Evolutionary conservation across 164 flowering plant species (phyloP).

Genomic region (Aristolochia contorta): DNA sequence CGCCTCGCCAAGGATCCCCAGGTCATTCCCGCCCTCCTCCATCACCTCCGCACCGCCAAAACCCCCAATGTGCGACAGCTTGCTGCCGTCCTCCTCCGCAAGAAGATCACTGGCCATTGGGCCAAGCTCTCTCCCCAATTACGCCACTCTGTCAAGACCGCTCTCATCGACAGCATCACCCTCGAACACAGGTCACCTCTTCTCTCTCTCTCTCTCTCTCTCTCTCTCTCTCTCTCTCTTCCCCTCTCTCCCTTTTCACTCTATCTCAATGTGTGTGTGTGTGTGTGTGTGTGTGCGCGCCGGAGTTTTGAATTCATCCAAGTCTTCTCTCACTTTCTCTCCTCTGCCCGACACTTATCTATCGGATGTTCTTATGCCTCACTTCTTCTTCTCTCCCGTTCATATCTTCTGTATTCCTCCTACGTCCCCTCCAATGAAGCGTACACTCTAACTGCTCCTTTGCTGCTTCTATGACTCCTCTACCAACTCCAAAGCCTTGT

Average conservation of each 20-base stretch:
- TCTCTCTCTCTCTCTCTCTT: no score
- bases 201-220: neutral
- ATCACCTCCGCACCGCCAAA: conserved; percentile 93
- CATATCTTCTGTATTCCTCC: neutral
- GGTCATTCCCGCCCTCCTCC: conserved; percentile 78
- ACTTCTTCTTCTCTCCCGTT: neutral
- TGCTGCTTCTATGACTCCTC: neutral
- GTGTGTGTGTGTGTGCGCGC: no score
- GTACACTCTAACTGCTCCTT: neutral
- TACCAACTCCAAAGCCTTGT: neutral
- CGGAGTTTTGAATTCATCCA: no score
- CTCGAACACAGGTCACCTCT: conserved; percentile 60
- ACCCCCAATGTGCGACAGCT: conserved; percentile 93
- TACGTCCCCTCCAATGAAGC: neutral
- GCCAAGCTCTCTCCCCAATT: conserved; percentile 67
- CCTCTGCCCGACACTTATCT: no score
- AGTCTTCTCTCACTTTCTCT: no score
- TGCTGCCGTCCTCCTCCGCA: conserved; percentile 90
- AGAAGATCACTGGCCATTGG: conserved; percentile 99
- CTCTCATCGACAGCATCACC: conserved; percentile 85
- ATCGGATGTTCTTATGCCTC: no score
- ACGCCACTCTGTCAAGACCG: conserved; percentile 57
- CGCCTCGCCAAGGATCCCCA: conserved; percentile 84
- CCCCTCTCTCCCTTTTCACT: no score
- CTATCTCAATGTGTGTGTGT: no score